phyloP scores from a whole-genome alignment of 495 filamentous ascomycete species.

The Hypomontagnella submonticulosa region DNA sequence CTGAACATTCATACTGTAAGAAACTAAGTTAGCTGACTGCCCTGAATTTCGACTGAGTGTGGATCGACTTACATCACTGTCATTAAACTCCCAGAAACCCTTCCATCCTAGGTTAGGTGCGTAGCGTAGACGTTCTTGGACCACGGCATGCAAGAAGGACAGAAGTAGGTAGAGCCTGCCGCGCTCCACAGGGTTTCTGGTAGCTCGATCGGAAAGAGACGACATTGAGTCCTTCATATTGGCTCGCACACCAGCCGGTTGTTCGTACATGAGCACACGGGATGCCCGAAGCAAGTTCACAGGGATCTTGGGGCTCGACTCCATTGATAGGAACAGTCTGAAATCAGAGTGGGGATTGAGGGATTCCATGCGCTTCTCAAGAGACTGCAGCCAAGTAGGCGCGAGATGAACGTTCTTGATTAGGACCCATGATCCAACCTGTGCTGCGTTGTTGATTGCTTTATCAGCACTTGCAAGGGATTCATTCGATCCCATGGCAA shows the following conservation, averaged over 20 bases:
- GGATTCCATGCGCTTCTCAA: constrained; percentile 95
- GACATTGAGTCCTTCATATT: constrained; percentile 99
- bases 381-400: constrained; percentile 92
- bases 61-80: constrained; percentile 86
- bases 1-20: constrained; percentile 91
- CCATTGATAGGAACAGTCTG: constrained; percentile 97
- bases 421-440: constrained; percentile 93
- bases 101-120: constrained; percentile 97
- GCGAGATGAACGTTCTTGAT: constrained; percentile 99
- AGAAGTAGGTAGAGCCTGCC: constrained; percentile 90
- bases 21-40: constrained; percentile 41
- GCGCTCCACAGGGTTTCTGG: constrained; percentile 88
- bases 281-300: constrained; percentile 95
- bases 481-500: constrained; percentile 99
- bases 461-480: constrained; percentile 92
- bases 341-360: constrained; percentile 96
- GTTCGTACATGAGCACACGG: constrained; percentile 96
- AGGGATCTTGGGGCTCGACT: constrained; percentile 94
- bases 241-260: constrained; percentile 93
- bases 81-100: constrained; percentile 99
- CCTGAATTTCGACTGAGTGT: constrained; percentile 1
- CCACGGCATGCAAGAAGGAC: constrained; percentile 93
- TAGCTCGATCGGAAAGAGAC: constrained; percentile 78
- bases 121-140: constrained; percentile 95
- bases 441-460: constrained; percentile 91